Conservation (phyloP, 176 grass and related monocot genomes). For the Guadua angustifolia region DNA sequence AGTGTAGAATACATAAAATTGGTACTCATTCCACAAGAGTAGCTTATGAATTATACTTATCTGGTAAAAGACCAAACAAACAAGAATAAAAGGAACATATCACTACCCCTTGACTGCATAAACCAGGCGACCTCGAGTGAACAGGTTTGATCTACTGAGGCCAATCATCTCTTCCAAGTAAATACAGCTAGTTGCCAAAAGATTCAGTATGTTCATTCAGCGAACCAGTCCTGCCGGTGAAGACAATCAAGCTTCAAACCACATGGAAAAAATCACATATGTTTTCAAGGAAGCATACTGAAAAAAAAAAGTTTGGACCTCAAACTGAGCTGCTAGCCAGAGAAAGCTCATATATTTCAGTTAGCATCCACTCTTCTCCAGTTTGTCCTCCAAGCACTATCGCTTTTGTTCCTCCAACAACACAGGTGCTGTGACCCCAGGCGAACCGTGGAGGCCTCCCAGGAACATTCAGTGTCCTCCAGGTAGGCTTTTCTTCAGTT, state of each 20-base stretch:
- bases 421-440: constrained; percentile 91
- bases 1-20: constrained; percentile 50
- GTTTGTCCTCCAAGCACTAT: constrained; percentile 98
- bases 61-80: constrained; percentile 48
- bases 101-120: constrained; percentile 48
- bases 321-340: constrained; percentile 54
- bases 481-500: constrained; percentile 83
- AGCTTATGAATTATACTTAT: constrained; percentile 53
- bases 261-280: not conserved
- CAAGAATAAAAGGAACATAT: constrained; percentile 45
- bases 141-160: constrained; percentile 34
- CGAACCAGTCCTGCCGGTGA: not conserved
- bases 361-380: constrained; percentile 88
- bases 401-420: constrained; percentile 80
- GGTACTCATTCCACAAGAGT: constrained; percentile 44
- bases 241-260: constrained; percentile 31
- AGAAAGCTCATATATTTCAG: constrained; percentile 85
- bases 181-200: constrained; percentile 28
- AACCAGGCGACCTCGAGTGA: not conserved
- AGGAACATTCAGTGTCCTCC: constrained; percentile 88
- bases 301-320: constrained; percentile 27
- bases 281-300: constrained; percentile 8
- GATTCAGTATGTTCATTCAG: constrained; percentile 6
- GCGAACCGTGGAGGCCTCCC: constrained; percentile 80
- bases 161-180: constrained; percentile 31